These are phyloP conservation scores for Colletotrichum orbiculare DNA, from an alignment of 2,329 filamentous ascomycete genomes.

Conservation along the genomic window DNA sequence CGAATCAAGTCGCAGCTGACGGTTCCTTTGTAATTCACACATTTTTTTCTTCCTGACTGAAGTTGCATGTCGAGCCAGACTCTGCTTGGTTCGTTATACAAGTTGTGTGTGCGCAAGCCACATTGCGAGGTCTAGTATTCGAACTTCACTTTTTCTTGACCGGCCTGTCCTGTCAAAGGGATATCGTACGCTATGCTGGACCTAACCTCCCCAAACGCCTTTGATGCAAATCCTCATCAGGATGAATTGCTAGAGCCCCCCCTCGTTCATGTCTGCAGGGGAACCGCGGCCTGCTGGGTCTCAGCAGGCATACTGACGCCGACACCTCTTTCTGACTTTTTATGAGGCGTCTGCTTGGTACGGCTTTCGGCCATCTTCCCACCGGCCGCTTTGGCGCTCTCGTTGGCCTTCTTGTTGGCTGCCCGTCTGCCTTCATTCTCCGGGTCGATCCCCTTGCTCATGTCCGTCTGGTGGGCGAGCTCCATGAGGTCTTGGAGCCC, in stretches of 20 bases:
- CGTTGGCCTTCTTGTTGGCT: conserved; percentile 48
- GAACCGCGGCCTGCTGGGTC: conserved; percentile 40
- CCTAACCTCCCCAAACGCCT: conserved; percentile 29
- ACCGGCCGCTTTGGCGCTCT: conserved; percentile 60
- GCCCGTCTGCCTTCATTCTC: conserved; percentile 50
- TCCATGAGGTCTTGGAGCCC: conserved; percentile 72
- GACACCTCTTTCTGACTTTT: conserved; percentile 49
- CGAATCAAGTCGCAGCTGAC: conserved; percentile 34
- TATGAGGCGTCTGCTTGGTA: conserved; percentile 16
- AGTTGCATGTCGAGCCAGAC: background rate
- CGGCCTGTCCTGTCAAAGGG: conserved; percentile 14
- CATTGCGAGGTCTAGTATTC: conserved; percentile 16
- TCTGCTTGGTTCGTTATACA: background rate
- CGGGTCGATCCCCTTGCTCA: conserved; percentile 68
- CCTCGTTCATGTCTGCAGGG: conserved; percentile 29
- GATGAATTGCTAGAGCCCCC: background rate
- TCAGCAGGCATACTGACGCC: background rate
- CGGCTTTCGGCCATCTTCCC: conserved; percentile 54
- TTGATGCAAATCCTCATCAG: conserved; percentile 19
- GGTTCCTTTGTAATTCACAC: conserved; percentile 37
- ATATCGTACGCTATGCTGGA: conserved; percentile 30
- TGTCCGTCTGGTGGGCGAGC: conserved; percentile 74
- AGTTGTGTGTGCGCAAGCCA: too few species aligned
- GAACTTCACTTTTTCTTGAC: background rate
- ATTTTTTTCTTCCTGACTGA: conserved; percentile 11